Conservation (phyloP, 441 rosid genomes). For the Corymbia calophylla region DNA sequence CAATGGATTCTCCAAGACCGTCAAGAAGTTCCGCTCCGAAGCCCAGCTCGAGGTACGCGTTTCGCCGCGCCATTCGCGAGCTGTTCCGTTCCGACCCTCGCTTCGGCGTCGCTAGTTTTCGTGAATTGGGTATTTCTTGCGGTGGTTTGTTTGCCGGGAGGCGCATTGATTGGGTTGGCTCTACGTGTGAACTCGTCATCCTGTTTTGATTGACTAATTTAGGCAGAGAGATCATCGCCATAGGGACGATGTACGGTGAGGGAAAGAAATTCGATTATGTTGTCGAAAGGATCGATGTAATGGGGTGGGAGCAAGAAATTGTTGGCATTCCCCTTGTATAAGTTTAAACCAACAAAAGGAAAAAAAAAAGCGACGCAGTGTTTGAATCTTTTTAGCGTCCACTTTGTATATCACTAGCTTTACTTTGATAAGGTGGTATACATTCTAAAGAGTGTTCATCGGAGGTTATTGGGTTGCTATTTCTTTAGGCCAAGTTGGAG, state of each 20-base stretch:
- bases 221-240: neutral
- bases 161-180: neutral
- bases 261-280: neutral
- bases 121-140: neutral
- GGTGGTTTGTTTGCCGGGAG: neutral
- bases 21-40: conserved; percentile 66
- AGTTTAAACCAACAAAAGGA: neutral
- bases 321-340: neutral
- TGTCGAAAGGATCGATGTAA: neutral
- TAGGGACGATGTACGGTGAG: neutral
- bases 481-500: neutral
- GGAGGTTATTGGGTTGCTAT: neutral
- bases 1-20: conserved; percentile 56
- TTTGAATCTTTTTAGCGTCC: neutral
- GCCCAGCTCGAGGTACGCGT: conserved; percentile 50
- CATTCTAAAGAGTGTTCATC: neutral
- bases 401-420: neutral
- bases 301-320: neutral
- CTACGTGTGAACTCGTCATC: too few species aligned
- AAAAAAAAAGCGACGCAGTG: neutral
- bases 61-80: neutral
- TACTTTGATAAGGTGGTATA: neutral
- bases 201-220: neutral
- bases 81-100: neutral
- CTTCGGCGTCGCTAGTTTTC: neutral